Base-by-base conservation (phyloP, 2,329 filamentous ascomycete species). In the Spiromastix sp. region DNA sequence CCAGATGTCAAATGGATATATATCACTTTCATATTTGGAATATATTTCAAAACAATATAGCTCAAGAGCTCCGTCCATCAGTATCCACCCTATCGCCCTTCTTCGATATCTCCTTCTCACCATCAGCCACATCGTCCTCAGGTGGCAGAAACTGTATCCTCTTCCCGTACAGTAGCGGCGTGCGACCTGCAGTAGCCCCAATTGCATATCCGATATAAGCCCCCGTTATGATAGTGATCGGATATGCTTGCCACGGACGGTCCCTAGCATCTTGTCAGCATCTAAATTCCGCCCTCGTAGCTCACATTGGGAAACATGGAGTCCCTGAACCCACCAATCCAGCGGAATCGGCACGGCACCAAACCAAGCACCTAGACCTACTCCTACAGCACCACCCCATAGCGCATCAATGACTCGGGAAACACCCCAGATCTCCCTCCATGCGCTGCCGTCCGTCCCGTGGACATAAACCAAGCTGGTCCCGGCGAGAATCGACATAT, bases 181-280 rank as follows among this genome's bases (percentile, higher is more conserved):
- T 47, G 12, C 55, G 48, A 13, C 47, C 48, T 19, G 52, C 13
- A 37, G 55, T 40, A 5, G 50, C 47, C 1, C 86, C 86, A 9
- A 84, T 45, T 1, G 75, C 68, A 57, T 83, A 86, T 1, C 91
- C 91, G 4, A 75, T 61, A 59, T 93, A 96, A 12, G 82, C 70
- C 2, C 91, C 91, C 2, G 74, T 77, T 4, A 96, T 62, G 39
- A 98, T 82, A 0, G 91, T 98, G 31, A 96, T 80, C 0, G 91
- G 91, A 83, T 89, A 98, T 58, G 81, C 84, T 72, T 98, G 91
- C 91, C 91, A 98, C 48, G 93, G 86, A n/a, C 91, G 78, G 57
- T 98, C 91, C 72, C 70, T 72, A 43, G 10, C 22, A 20, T n/a
- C n/a, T n/a, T n/a, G n/a, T n/a, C n/a, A n/a, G 7, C 25, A 7